Evolutionary conservation across 441 rosid species (phyloP).

Genomic region (Caryocar brasiliense): DNA sequence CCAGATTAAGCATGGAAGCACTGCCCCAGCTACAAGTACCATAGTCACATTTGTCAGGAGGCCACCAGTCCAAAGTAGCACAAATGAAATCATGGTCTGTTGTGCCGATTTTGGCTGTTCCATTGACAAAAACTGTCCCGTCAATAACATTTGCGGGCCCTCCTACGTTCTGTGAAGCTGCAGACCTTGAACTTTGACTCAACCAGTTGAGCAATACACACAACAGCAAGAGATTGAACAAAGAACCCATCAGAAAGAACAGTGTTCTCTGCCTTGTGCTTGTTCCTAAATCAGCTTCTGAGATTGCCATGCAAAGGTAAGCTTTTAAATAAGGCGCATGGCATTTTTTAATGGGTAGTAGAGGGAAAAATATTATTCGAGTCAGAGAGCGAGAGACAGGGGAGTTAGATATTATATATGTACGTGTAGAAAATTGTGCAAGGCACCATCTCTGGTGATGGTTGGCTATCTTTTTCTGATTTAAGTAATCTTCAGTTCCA

Average conservation of each 20-base stretch:
- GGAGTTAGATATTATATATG: too few species aligned
- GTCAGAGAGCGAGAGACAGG: too few species aligned
- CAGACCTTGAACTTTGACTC: background rate
- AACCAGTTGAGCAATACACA: slow-evolving; percentile 15
- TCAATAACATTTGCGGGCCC: slow-evolving; percentile 10
- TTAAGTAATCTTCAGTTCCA: too few species aligned
- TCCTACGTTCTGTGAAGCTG: background rate
- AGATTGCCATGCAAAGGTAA: background rate
- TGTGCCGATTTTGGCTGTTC: slow-evolving; percentile 19
- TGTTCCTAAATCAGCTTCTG: background rate
- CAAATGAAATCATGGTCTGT: slow-evolving; percentile 39
- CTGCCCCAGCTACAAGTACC: slow-evolving; percentile 28
- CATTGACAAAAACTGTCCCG: slow-evolving; percentile 32
- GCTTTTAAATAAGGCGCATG: too few species aligned
- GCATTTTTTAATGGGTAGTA: too few species aligned
- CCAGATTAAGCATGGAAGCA: slow-evolving; percentile 24
- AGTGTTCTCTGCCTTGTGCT: background rate
- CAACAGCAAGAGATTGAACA: slow-evolving; percentile 6
- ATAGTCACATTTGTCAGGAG: slow-evolving; percentile 27
- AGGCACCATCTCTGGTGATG: too few species aligned
- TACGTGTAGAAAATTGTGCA: too few species aligned
- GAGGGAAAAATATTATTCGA: too few species aligned
- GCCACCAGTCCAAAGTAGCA: slow-evolving; percentile 41
- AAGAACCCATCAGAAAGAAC: slow-evolving; percentile 9
- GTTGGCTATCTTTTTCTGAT: too few species aligned